Conservation (phyloP, 2,329 filamentous ascomycete genomes). For the Penicillium verrucosum region DNA sequence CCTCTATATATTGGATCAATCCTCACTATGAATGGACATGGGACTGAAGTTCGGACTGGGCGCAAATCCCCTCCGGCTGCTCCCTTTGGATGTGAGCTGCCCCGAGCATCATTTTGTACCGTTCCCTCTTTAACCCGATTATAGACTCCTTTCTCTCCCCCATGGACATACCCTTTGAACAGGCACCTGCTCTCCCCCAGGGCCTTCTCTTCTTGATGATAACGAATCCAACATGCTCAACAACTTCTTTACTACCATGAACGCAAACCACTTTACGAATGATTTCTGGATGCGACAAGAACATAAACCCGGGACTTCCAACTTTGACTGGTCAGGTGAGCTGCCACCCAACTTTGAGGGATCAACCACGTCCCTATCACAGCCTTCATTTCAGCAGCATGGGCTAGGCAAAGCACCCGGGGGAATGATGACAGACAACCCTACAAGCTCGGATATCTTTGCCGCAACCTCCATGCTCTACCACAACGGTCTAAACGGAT, state of each 20-base stretch:
- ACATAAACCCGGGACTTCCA: constrained; percentile 29
- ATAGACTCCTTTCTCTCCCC: constrained; percentile 35
- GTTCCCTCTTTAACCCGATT: not conserved
- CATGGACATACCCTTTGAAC: constrained; percentile 39
- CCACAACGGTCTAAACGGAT: constrained; percentile 33
- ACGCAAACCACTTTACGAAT: constrained; percentile 37
- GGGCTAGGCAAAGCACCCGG: constrained; percentile 26
- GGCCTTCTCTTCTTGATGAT: constrained; percentile 63
- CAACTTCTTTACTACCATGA: constrained; percentile 45
- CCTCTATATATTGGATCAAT: not conserved
- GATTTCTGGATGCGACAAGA: constrained; percentile 39
- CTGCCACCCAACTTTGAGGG: constrained; percentile 65
- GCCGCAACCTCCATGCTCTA: constrained; percentile 54
- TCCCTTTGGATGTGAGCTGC: constrained; percentile 65
- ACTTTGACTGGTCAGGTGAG: constrained; percentile 45
- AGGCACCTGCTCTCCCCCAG: constrained; percentile 61
- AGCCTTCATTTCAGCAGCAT: constrained; percentile 42
- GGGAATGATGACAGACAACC: constrained; percentile 24
- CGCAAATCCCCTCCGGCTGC: constrained; percentile 54
- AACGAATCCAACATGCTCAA: constrained; percentile 55
- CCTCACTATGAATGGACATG: constrained; percentile 34
- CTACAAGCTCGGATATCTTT: constrained; percentile 51
- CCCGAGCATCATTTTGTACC: not conserved
- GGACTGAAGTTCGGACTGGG: constrained; percentile 29
- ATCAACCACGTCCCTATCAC: constrained; percentile 61